Conservation (phyloP, 768 basidiomycete species). For the Leccinum barrowsii region DNA sequence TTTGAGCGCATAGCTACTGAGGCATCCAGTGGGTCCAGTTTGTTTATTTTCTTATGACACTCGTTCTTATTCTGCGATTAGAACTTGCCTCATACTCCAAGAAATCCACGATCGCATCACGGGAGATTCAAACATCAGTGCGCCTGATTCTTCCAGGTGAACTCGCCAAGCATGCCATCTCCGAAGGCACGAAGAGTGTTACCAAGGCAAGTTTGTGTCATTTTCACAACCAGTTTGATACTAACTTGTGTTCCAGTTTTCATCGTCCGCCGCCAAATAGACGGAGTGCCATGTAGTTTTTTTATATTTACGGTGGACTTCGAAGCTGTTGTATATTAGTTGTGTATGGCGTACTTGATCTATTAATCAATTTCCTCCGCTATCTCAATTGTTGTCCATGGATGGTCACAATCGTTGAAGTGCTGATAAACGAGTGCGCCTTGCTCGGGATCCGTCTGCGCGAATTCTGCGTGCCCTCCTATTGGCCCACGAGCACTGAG, state of each 20-base stretch:
- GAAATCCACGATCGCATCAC: slow-evolving; percentile 97
- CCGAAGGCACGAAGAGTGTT: slow-evolving; percentile 82
- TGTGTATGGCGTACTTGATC: slow-evolving; percentile 31
- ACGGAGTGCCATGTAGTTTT: slow-evolving; percentile 6
- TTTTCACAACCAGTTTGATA: not conserved
- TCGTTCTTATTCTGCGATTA: slow-evolving; percentile 24
- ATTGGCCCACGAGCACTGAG: not conserved
- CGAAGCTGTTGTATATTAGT: slow-evolving; percentile 32
- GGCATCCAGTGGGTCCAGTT: slow-evolving; percentile 66
- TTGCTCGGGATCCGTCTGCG: not conserved
- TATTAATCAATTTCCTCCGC: slow-evolving; percentile 22
- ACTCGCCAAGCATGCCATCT: slow-evolving; percentile 97
- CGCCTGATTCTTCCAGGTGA: slow-evolving; percentile 96
- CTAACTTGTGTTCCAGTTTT: slow-evolving; percentile 32
- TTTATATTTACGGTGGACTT: slow-evolving; percentile 14
- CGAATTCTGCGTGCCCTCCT: not conserved
- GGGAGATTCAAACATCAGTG: slow-evolving; percentile 96
- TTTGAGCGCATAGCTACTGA: slow-evolving; percentile 91
- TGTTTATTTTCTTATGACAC: not conserved
- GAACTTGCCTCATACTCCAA: slow-evolving; percentile 98
- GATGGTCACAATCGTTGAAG: not conserved
- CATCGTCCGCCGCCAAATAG: slow-evolving; percentile 44
- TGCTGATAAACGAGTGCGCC: not conserved
- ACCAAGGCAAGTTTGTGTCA: slow-evolving; percentile 43
- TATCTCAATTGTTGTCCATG: not conserved